Evolutionary conservation across 2,329 filamentous ascomycete species (phyloP), one percentile per base, ranked within the genome.

Genomic region (Trichoderma harzianum): DNA sequence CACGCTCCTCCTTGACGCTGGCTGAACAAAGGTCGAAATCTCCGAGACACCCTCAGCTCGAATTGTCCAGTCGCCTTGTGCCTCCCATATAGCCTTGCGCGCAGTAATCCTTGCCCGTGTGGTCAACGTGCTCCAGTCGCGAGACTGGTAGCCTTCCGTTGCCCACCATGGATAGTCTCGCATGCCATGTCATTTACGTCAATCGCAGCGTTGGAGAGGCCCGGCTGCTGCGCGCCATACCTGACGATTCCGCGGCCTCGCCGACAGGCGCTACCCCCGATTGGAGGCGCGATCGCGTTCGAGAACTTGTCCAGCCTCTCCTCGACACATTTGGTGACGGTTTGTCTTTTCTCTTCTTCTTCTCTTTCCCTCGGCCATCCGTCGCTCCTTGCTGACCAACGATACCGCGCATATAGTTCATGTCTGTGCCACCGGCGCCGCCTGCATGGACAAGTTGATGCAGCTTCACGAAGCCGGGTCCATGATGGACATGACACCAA

Each of bases 171-270:
- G 87, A 89, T 79, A 84, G 83, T 78, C 83, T 85, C 77, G 82
- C 83, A 72, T 89, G 87, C 79, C 86, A 89, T 79, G 84, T 90
- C 75, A 86, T 90, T 74, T 90, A 89, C 75, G 87, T 90, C 76
- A 86, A 89, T 81, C 86, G 86, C 77, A 82, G 83, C 73, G 84
- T 87, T 73, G 81, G 80, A 75, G 79, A 84, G 73, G 84, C 88
- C 76, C 82, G 85, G 71, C 77, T 84, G 65, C 79, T 88, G 53
- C 78, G 75, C 57, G 75, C 80, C 66, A 71, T 74, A 74, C 62
- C 75, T 32, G 74, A 73, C 70, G 70, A 66, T n/a, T 18, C 64
- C 30, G 34, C 72, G 14, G 72, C 73, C 65, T 70, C 69, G 28
- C 69, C 73, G n/a, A 74, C 75, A 51, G 74, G 76, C 57, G 70